Conservation (phyloP, 352 stramenopile species). For the Globisporangium nodosum region DNA sequence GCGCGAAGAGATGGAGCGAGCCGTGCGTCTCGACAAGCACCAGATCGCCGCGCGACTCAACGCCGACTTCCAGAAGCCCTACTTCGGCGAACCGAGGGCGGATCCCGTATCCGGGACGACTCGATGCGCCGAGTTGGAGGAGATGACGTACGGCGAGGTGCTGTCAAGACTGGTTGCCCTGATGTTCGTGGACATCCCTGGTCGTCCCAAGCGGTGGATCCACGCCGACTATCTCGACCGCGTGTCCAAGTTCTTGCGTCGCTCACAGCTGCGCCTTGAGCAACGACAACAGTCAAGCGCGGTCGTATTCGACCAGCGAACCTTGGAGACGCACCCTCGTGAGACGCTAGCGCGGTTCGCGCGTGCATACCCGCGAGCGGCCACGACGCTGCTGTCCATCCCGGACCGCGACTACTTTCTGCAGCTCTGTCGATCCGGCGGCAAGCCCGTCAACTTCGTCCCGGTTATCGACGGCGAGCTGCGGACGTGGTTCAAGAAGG, state of each 20-base stretch:
- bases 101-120: constrained; percentile 29
- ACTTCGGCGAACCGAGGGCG: constrained; percentile 67
- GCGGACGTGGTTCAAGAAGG: constrained; percentile 81
- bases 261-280: too few species aligned
- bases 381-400: constrained; percentile 59
- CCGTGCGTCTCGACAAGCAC: constrained; percentile 67
- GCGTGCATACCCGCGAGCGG: constrained; percentile 39
- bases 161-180: constrained; percentile 69
- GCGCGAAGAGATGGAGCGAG: constrained; percentile 59
- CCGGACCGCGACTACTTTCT: constrained; percentile 82
- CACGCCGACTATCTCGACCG: constrained; percentile 65
- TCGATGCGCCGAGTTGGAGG: constrained; percentile 51
- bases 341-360: constrained; percentile 41
- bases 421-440: constrained; percentile 68
- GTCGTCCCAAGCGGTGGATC: constrained; percentile 64
- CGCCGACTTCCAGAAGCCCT: constrained; percentile 86
- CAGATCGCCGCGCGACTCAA: constrained; percentile 78
- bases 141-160: constrained; percentile 86
- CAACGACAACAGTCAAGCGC: constrained; percentile 11
- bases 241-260: constrained; percentile 49
- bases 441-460: constrained; percentile 87
- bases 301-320: constrained; percentile 34
- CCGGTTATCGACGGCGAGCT: constrained; percentile 79
- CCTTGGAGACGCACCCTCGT: constrained; percentile 37
- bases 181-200: constrained; percentile 59